Base-by-base conservation (phyloP, 495 filamentous ascomycete genomes). In the Tuber calosporum region DNA sequence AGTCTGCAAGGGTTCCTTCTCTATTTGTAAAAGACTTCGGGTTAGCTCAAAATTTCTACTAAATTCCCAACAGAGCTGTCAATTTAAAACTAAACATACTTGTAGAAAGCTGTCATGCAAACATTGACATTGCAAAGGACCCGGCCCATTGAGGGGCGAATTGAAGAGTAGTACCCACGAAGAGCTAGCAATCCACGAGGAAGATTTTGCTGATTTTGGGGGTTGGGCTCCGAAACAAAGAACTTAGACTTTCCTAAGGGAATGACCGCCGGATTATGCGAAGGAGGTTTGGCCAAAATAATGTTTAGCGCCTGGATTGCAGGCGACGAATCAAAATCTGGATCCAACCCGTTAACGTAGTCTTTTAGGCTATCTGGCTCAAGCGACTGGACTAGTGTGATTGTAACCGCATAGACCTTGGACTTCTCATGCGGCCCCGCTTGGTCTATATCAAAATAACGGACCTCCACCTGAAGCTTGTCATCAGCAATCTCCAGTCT, bases 161-260 rank as follows among this genome's bases (percentile, higher is more conserved):
- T 85, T 77, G 86, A 87, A 30, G 86, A 81, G 76, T 88, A 88
- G 78, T 84, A 88, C 1, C 87, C 87, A 73, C 87, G 83, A 17
- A 86, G 75, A 3, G 84, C 87, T 39, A 84, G 82, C 0, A 89
- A 83, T 15, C 87, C 87, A 66, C 75, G 81, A 41, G 83, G 83
- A 8, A 84, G 77, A 42, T 71, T 37, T 13, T 67, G 69, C 11
- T 36, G 70, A 19, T 67, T 73, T 3, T 39, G 11, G 6, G 75
- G 71, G n/a, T 74, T 17, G 11, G 38, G 34, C 37, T 72, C 70
- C 36, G 74, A 71, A 7, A 76, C 72, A 45, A 79, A 82, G 58
- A 75, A 81, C 41, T 81, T 82, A 5, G 73, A 81, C n/a, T 76
- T 74, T 48, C 83, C 81, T 8, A 78, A 62, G 34, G 79, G 66